Percentiles rank a stretch among this genome's conserved stretches.
phyloP scores from a whole-genome alignment of 75 land plant genomes.

The Pinus albicaulis region DNA sequence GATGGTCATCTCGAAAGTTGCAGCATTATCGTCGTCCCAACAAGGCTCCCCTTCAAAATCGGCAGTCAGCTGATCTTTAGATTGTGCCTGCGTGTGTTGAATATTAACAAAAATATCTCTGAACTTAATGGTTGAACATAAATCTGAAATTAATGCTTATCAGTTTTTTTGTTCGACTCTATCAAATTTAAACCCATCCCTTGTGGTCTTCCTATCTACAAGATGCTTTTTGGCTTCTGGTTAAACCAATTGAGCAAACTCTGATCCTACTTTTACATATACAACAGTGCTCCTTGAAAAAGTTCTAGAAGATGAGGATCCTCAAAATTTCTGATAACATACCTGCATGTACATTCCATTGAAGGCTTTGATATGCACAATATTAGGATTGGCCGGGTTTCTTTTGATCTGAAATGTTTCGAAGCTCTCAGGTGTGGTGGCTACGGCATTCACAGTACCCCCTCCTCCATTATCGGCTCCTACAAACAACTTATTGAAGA shows the following conservation, averaged over 20 bases:
- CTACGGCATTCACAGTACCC: slow-evolving; percentile 25
- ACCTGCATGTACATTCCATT: slow-evolving; percentile 83
- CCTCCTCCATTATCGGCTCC: slow-evolving; percentile 26
- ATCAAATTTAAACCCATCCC: no score
- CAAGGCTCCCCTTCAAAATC: slow-evolving; percentile 27
- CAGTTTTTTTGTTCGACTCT: no score
- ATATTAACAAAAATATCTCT: no score
- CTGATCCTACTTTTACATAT: no score
- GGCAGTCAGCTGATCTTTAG: slow-evolving; percentile 28
- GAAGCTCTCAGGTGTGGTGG: slow-evolving; percentile 15
- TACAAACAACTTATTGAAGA: slow-evolving; percentile 55
- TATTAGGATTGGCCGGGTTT: slow-evolving; percentile 14
- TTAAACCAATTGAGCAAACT: no score
- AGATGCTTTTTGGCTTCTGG: no score
- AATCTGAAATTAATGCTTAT: no score
- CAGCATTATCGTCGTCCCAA: slow-evolving; percentile 30
- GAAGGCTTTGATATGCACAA: slow-evolving; percentile 60
- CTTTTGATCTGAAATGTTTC: slow-evolving; percentile 61
- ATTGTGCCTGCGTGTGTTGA: slow-evolving; percentile 21
- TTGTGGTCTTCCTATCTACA: no score
- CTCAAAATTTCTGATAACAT: not conserved
- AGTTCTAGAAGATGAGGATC: no score
- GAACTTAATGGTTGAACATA: no score
- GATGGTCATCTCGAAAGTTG: slow-evolving; percentile 36
- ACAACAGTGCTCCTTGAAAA: no score